Base-by-base conservation (phyloP, 2,329 filamentous ascomycete genomes). In the Penicillium decumbens region DNA sequence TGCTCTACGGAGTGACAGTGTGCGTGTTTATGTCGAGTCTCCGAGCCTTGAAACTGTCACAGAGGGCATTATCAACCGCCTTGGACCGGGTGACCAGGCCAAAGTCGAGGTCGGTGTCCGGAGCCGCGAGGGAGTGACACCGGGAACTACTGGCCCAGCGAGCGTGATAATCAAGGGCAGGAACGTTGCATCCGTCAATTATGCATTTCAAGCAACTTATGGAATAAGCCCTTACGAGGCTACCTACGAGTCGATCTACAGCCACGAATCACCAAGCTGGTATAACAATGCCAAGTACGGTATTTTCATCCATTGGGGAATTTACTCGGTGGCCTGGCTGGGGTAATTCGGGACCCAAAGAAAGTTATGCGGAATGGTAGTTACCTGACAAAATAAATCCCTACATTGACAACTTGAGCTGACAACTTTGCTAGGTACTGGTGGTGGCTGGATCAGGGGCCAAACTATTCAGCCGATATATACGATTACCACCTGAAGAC, bases 291-390 rank as follows among this genome's bases (percentile, higher is more conserved):
- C 71, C 20, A 83, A 83, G 49, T 83, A 72, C 52, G 80, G 80
- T 0, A 82, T 83, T 32, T 82, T 83, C 57, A 78, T 82, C 35
- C 80, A 82, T 51, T 82, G 80, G 78, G 80, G 80, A 0, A 67
- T 75, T 0, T 83, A 81, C 54, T 65, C 77, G 0, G 79, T 82
- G 0, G 0, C 76, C 80, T 0, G 79, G 75, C 3, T 83, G 79
- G 78, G 80, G 80, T 1, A 73, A 74, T 37, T 51, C 48, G 5
- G 58, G 57, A 4, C 46, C 53, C 3, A 69, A 72, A 42, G 75
- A 74, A 54, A 61, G 55, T 24, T 74, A 70, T 48, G 66, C 71
- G 0, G 70, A 73, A 56, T 73, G 70, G 70, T 67, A 43, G 10
- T 20, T 23, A 23, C 4, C 20, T 8, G 18, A 20, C 9, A 1